Base-by-base conservation (phyloP, 495 filamentous ascomycete genomes). In the Hypoxylon lenormandii region DNA sequence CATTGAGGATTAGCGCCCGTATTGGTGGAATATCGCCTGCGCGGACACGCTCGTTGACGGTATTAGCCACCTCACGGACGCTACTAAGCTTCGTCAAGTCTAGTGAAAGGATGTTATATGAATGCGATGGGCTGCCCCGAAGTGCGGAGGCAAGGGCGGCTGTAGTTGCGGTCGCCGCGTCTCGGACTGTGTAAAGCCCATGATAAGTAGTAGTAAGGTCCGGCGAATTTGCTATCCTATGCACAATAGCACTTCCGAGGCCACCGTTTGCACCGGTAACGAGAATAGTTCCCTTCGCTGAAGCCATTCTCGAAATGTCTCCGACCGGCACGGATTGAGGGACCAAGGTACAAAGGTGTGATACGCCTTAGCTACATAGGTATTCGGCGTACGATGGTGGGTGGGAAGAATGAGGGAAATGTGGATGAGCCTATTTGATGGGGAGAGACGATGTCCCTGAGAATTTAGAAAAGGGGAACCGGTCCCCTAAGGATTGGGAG, bases 241-340 rank as follows among this genome's bases (percentile, higher is more conserved):
- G n/a, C n/a, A 33, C 83, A 75, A 65, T 82, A 76, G 69, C 84
- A 78, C 45, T 81, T 80, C 22, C 86, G 80, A 79, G 23, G 79
- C 57, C 65, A 5, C 70, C 70, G 37, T 73, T 73, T n/a, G 64
- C 59, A n/a, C 70, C 70, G 3, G 70, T 73, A 23, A 73, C 56
- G 7, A 73, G 33, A 22, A 73, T 62, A 36, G 60, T 69, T 4
- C 48, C 48, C 22, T 62, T 37, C 7, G n/a, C n/a, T n/a, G n/a
- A n/a, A n/a, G n/a, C n/a, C n/a, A n/a, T n/a, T n/a, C n/a, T n/a
- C n/a, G n/a, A n/a, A n/a, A n/a, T n/a, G n/a, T n/a, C n/a, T n/a
- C n/a, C n/a, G n/a, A n/a, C n/a, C n/a, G n/a, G n/a, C n/a, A n/a
- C n/a, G n/a, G n/a, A n/a, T n/a, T n/a, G n/a, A n/a, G n/a, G n/a